A percentile compares a stretch with the other conserved stretches of the same genome.
phyloP scores from a whole-genome alignment of 257 asterid genomes.

The Primulina huaijiensis region DNA sequence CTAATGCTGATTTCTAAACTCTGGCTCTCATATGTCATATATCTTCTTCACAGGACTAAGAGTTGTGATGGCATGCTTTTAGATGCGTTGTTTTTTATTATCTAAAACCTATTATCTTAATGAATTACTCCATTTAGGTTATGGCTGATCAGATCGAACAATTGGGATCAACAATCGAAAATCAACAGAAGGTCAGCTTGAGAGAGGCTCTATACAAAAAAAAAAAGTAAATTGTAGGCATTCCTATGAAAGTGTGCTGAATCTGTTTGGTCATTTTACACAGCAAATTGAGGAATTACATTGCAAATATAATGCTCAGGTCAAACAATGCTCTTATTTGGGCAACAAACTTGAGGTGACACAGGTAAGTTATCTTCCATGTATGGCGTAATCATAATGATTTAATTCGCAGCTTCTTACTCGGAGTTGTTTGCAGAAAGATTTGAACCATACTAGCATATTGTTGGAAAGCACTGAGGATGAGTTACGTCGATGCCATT shows the following conservation, averaged over 20 bases:
- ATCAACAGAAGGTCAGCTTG: slow-evolving; percentile 55
- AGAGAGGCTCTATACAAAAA: slow-evolving; percentile 4
- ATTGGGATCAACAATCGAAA: slow-evolving; percentile 67
- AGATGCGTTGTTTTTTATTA: slow-evolving; percentile 5
- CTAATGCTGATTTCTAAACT: not conserved
- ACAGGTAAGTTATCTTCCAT: slow-evolving; percentile 41
- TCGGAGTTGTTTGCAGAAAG: slow-evolving; percentile 43
- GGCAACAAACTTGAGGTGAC: slow-evolving; percentile 56
- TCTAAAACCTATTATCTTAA: not conserved
- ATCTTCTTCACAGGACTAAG: not conserved
- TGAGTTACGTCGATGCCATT: slow-evolving; percentile 48
- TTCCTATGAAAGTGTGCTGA: slow-evolving; percentile 4
- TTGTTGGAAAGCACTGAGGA: slow-evolving; percentile 59
- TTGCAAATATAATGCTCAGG: slow-evolving; percentile 50
- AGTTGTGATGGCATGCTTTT: not conserved
- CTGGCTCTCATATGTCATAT: slow-evolving; percentile 5
- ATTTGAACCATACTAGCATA: slow-evolving; percentile 53
- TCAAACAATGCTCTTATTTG: slow-evolving; percentile 58
- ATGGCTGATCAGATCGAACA: slow-evolving; percentile 93
- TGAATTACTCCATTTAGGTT: slow-evolving; percentile 40
- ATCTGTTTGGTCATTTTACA: slow-evolving; percentile 5
- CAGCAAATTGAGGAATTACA: slow-evolving; percentile 69
- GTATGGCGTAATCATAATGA: not conserved
- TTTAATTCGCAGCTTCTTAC: slow-evolving; percentile 27
- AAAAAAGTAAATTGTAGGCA: not conserved